Percentiles rank a stretch among this genome's conserved stretches.
These are phyloP conservation scores for Gracilaria domingensis DNA, from an alignment of 23 red algal genomes.

Conservation along the genomic window DNA sequence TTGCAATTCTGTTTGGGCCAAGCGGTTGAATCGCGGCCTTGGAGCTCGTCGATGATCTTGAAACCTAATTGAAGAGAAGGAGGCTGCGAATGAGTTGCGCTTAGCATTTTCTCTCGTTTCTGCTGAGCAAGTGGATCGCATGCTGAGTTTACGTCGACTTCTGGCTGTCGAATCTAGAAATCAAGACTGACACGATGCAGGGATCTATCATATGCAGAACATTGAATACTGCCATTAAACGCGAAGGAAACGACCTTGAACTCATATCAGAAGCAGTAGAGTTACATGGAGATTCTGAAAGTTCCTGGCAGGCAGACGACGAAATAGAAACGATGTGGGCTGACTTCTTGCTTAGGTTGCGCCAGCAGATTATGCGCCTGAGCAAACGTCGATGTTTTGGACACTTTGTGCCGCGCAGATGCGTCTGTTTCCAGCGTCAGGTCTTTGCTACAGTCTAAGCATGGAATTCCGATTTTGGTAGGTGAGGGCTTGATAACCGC, in stretches of 20 bases:
- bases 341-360: slow-evolving; percentile 63
- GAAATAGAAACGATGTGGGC: slow-evolving; percentile 66
- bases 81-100: slow-evolving; percentile 52
- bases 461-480: slow-evolving; percentile 38
- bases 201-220: slow-evolving; percentile 66
- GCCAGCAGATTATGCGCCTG: slow-evolving; percentile 48
- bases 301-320: slow-evolving; percentile 40
- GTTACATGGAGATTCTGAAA: slow-evolving; percentile 36
- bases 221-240: slow-evolving; percentile 44
- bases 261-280: slow-evolving; percentile 68
- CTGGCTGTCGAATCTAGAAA: slow-evolving; percentile 53
- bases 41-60: slow-evolving; percentile 41
- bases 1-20: slow-evolving; percentile 49
- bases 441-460: slow-evolving; percentile 37
- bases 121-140: slow-evolving; percentile 43
- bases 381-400: slow-evolving; percentile 56
- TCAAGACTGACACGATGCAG: slow-evolving; percentile 68
- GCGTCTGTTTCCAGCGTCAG: slow-evolving; percentile 41
- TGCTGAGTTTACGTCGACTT: slow-evolving; percentile 34
- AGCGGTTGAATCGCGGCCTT: slow-evolving; percentile 40
- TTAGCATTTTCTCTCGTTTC: slow-evolving; percentile 59
- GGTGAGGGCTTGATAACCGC: slow-evolving; percentile 49
- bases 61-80: slow-evolving; percentile 60
- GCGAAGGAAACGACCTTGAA: slow-evolving; percentile 40
- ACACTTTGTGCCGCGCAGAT: slow-evolving; percentile 63